phyloP scores from a whole-genome alignment of 2,329 filamentous ascomycete genomes.

The Arthrobotrys conoides region DNA sequence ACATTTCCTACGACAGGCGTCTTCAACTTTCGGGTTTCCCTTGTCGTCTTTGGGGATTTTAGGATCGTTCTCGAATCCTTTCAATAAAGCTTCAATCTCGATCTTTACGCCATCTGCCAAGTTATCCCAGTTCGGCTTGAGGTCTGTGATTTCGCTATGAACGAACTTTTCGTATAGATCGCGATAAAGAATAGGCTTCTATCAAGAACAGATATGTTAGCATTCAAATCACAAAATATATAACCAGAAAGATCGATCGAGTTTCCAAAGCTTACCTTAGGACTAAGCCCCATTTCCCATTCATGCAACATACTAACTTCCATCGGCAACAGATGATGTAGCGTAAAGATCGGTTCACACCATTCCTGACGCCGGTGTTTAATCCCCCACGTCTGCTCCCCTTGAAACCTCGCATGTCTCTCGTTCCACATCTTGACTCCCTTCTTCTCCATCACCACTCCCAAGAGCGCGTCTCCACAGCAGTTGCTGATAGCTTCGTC shows the following conservation, averaged over 20 bases:
- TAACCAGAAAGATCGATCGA: not conserved
- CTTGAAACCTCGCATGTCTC: constrained; percentile 41
- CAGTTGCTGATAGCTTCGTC: constrained; percentile 29
- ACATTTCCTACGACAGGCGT: constrained; percentile 41
- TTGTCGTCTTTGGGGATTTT: constrained; percentile 23
- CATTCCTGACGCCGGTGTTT: constrained; percentile 15
- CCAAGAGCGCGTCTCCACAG: constrained; percentile 40
- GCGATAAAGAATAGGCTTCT: constrained; percentile 45
- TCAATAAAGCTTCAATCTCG: constrained; percentile 1
- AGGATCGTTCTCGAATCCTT: constrained; percentile 14
- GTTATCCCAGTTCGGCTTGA: constrained; percentile 41
- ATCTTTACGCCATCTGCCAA: constrained; percentile 26
- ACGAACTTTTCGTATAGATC: constrained; percentile 49
- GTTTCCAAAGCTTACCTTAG: constrained; percentile 22
- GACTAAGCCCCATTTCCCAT: constrained; percentile 42
- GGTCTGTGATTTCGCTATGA: constrained; percentile 26
- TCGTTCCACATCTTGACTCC: constrained; percentile 43
- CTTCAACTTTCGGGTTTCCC: constrained; percentile 5
- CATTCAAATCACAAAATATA: not conserved
- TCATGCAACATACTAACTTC: constrained; percentile 46
- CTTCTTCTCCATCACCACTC: constrained; percentile 40
- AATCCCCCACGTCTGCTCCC: constrained; percentile 48
- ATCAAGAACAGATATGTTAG: constrained; percentile 2
- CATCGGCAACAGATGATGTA: constrained; percentile 46
- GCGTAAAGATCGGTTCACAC: constrained; percentile 48